Percentiles rank a stretch among this genome's conserved stretches.
Conservation (phyloP, 441 rosid species). For the Syzygium syzygioides region DNA sequence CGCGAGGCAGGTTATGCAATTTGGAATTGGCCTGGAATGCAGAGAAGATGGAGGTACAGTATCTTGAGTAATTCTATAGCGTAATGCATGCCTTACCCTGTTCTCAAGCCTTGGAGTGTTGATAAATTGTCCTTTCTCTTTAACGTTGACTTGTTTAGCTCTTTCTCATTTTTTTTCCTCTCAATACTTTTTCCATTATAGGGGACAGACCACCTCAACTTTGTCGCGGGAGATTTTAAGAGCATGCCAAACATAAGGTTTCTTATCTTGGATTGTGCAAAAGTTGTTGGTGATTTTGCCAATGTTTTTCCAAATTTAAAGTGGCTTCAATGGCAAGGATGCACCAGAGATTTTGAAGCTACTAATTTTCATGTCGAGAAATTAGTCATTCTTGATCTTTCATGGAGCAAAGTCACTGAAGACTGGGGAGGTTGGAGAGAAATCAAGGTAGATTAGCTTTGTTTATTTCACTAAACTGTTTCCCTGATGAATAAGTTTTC, state of each 20-base stretch:
- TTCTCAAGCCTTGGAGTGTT: not conserved
- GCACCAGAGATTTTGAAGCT: not conserved
- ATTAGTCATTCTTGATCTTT: not conserved
- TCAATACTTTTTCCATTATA: rapidly evolving
- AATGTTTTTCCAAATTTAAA: not conserved
- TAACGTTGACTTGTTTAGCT: not conserved
- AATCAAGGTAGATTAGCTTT: not conserved
- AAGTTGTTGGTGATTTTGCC: not conserved
- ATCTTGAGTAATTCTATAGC: not conserved
- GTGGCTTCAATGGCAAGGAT: not conserved
- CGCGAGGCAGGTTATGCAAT: not conserved
- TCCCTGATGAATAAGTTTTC: not conserved
- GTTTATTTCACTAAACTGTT: not conserved
- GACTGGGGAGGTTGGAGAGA: constrained; percentile 1
- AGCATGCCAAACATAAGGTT: not conserved
- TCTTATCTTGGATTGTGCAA: not conserved
- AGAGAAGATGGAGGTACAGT: not conserved
- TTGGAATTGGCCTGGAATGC: rapidly evolving
- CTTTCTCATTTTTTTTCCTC: not conserved
- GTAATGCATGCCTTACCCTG: not conserved
- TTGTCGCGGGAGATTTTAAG: not conserved
- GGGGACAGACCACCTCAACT: not conserved
- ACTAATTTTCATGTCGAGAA: not conserved
- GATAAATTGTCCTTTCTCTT: not conserved
- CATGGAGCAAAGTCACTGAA: not conserved